Base-by-base conservation (phyloP, 768 basidiomycete genomes). In the Lyophyllum atratum region DNA sequence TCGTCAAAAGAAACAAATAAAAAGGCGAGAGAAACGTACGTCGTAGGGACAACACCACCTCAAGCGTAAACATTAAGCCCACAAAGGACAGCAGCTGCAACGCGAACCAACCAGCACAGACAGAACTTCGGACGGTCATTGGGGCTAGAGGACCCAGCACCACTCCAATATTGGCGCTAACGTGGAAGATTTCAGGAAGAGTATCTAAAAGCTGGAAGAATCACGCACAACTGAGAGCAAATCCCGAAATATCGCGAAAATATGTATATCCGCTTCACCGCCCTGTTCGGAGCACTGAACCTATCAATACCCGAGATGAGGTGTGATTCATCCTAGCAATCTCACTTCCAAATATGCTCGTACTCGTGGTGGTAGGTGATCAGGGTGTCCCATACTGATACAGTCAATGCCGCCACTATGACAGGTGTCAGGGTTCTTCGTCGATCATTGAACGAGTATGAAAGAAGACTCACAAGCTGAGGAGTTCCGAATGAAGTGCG, bases 341-440 rank as follows among this genome's bases (percentile, higher is more conserved):
- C 59, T 22, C 40, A 63, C 62, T 47, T 60, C 56, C 59, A 60
- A 26, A 58, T 55, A 34, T 58, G 49, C 25, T 50, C 39, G 11
- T 56, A 50, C 26, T 63, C 62, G 26, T 52, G 53, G 26, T 49
- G 34, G 12, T 24, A 58, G 29, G 31, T 48, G 19, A 58, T 34
- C 22, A 55, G 4, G 9, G 37, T 51, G n/a, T 63, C 62, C 59
- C 56, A 63, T 25, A 55, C 2, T 14, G 47, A 19, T 17, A 48
- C 40, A 2, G 55, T 63, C 8, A 58, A 22, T 22, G 62, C 49
- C 25, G 49, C 59, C n/a, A 53, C 62, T 63, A 22, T 21, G 17
- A 49, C 10, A 10, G 33, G 26, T 19, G 11, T 56, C 24, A 17
- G 17, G 17, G 15, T 10, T 19, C 7, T 28, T n/a, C 14, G 29